phyloP scores from a whole-genome alignment of 108 stramenopile genomes.

The Skeletonema potamos region DNA sequence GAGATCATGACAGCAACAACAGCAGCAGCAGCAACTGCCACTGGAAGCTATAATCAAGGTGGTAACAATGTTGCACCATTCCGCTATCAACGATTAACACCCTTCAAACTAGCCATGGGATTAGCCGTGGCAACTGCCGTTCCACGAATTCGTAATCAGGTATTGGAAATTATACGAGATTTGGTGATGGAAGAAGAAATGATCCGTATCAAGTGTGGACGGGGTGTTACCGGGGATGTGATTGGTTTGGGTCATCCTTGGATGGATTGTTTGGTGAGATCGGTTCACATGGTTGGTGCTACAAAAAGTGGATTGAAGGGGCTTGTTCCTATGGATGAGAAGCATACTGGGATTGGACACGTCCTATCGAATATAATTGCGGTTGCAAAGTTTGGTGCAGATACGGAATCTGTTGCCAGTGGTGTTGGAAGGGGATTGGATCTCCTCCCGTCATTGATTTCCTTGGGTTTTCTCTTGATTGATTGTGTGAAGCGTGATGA shows the following conservation, averaged over 20 bases:
- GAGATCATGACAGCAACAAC: background rate
- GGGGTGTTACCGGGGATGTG: slow-evolving; percentile 9
- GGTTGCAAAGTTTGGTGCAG: slow-evolving; percentile 42
- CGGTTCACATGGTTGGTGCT: slow-evolving; percentile 15
- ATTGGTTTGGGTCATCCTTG: slow-evolving; percentile 30
- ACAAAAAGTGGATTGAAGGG: background rate
- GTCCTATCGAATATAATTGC: slow-evolving; percentile 25
- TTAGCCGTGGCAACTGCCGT: slow-evolving; percentile 44
- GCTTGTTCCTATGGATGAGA: background rate
- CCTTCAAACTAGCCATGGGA: slow-evolving; percentile 45
- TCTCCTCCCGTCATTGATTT: slow-evolving; percentile 34
- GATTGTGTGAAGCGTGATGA: slow-evolving; percentile 54
- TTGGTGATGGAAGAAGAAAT: slow-evolving; percentile 48
- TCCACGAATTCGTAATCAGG: slow-evolving; percentile 31
- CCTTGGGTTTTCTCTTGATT: slow-evolving; percentile 44
- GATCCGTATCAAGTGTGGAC: slow-evolving; percentile 19
- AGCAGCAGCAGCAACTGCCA: background rate
- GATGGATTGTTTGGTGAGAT: slow-evolving; percentile 44
- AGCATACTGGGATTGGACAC: slow-evolving; percentile 3
- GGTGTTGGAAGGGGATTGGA: slow-evolving; percentile 15
- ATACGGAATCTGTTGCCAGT: slow-evolving; percentile 5
- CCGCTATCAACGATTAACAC: slow-evolving; percentile 45
- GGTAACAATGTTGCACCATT: slow-evolving; percentile 16
- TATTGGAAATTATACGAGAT: slow-evolving; percentile 33
- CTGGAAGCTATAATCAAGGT: too few species aligned